Percentiles rank a stretch among this genome's conserved stretches.
Evolutionary conservation across 2,329 filamentous ascomycete genomes (phyloP).

Genomic region (Didymella segeticola): DNA sequence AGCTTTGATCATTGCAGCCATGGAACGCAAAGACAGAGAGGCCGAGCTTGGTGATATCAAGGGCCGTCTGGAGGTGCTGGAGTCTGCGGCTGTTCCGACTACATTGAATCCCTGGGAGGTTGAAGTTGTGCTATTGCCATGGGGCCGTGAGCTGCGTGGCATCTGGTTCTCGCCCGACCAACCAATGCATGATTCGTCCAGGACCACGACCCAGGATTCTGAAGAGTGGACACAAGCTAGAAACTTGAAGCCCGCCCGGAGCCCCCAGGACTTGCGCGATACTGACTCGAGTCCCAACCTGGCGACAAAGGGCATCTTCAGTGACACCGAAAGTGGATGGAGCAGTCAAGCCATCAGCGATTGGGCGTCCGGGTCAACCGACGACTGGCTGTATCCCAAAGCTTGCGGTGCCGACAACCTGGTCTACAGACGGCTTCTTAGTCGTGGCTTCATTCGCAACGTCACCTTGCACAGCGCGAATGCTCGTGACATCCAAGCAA

Average conservation of each 20-base stretch:
- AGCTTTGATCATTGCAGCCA: constrained; percentile 43
- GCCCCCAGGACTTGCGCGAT: constrained; percentile 19
- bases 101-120: constrained; percentile 72
- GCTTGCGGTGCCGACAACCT: constrained; percentile 69
- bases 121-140: constrained; percentile 78
- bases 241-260: constrained; percentile 20
- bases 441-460: constrained; percentile 72
- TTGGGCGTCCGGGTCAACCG: constrained; percentile 54
- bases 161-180: constrained; percentile 59
- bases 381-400: constrained; percentile 71
- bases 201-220: constrained; percentile 48
- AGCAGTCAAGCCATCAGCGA: constrained; percentile 56
- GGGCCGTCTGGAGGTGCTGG: constrained; percentile 59
- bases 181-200: constrained; percentile 45
- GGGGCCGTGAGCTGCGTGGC: constrained; percentile 61
- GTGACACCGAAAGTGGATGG: constrained; percentile 54
- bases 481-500: constrained; percentile 70
- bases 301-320: constrained; percentile 24
- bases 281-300: constrained; percentile 35
- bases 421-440: constrained; percentile 74
- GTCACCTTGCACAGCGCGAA: constrained; percentile 68
- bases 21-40: constrained; percentile 50
- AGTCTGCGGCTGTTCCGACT: constrained; percentile 66
- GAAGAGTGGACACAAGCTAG: constrained; percentile 57
- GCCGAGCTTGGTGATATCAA: constrained; percentile 58